Base-by-base conservation (phyloP, 2,329 filamentous ascomycete genomes). In the Eurotiales sp. region DNA sequence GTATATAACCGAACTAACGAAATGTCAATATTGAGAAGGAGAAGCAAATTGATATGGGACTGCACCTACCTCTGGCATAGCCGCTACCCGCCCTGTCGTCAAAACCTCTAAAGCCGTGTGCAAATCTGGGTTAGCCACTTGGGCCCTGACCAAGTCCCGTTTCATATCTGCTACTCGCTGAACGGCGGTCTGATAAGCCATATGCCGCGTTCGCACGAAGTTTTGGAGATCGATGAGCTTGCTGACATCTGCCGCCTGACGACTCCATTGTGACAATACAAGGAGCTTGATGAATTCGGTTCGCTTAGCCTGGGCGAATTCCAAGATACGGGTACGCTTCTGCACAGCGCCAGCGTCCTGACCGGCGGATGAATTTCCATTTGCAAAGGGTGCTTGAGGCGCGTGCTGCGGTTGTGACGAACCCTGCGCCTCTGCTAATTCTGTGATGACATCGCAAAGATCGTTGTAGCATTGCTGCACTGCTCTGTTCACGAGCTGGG, bases 231-330 rank as follows among this genome's bases (percentile, higher is more conserved):
- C 91, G 58, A 97, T 95, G 55, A 97, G 78, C 68, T 87, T 90
- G 72, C 86, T 87, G 59, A 97, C 88, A 59, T 87, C 83, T 34
- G 83, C 79, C 29, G 86, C 84, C 66, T 88, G 86, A 63, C 87
- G 81, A 65, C 87, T 88, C 93, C 93, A 99, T 70, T 93, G 87
- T 1, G 87, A 84, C 42, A 99, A 85, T 19, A 99, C 90, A 17
- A 96, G 77, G 7, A 91, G 82, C 72, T 99, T 97, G 67, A 95
- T 89, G 77, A 95, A 97, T 72, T 89, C 90, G 25, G 86, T 84
- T 63, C 96, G 86, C 62, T 87, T 83, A 19, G 84, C 81, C 65
- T 92, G 86, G 8, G 87, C 84, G 72, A 93, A 95, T 39, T 87
- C 82, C 53, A 96, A 71, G 48, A 96, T 69, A 30, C 77, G 72